Conservation (phyloP, 2,329 filamentous ascomycete species). For the Cercospora sojina region DNA sequence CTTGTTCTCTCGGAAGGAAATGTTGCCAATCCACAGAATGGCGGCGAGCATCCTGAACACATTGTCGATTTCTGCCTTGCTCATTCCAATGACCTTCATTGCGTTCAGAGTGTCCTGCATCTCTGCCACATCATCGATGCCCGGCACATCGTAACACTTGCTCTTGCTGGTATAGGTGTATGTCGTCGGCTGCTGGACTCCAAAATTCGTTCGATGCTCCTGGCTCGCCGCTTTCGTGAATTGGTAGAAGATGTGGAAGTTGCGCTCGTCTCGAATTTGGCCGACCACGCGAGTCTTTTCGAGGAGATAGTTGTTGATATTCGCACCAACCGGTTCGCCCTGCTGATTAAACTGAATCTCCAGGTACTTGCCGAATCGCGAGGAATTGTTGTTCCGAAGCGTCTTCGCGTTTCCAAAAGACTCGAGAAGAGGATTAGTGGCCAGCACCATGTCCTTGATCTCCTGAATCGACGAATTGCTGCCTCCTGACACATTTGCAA, state of each 20-base stretch:
- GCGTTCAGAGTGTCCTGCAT: conserved; percentile 88
- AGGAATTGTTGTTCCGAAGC: conserved; percentile 97
- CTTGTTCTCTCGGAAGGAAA: conserved; percentile 87
- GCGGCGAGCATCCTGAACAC: conserved; percentile 94
- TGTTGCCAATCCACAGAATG: conserved; percentile 91
- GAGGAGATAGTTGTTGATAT: conserved; percentile 96
- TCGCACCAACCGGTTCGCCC: conserved; percentile 90
- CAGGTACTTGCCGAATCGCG: conserved; percentile 95
- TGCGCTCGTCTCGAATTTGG: conserved; percentile 91
- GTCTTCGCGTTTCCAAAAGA: conserved; percentile 99
- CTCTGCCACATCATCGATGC: conserved; percentile 87
- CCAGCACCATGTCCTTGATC: conserved; percentile 99
- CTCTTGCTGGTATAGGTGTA: conserved; percentile 93
- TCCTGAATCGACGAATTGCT: conserved; percentile 83
- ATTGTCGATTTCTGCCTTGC: conserved; percentile 85
- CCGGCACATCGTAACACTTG: conserved; percentile 90
- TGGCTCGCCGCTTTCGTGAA: conserved; percentile 93
- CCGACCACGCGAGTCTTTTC: conserved; percentile 95
- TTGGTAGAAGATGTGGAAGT: conserved; percentile 99
- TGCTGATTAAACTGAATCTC: conserved; percentile 92
- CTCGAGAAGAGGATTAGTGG: conserved; percentile 93
- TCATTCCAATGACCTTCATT: conserved; percentile 90
- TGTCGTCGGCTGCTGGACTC: conserved; percentile 85
- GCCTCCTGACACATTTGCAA: conserved; percentile 91
- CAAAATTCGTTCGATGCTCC: conserved; percentile 82